Base-by-base conservation (phyloP, 2,329 filamentous ascomycete species). In the Colletotrichum sp. region DNA sequence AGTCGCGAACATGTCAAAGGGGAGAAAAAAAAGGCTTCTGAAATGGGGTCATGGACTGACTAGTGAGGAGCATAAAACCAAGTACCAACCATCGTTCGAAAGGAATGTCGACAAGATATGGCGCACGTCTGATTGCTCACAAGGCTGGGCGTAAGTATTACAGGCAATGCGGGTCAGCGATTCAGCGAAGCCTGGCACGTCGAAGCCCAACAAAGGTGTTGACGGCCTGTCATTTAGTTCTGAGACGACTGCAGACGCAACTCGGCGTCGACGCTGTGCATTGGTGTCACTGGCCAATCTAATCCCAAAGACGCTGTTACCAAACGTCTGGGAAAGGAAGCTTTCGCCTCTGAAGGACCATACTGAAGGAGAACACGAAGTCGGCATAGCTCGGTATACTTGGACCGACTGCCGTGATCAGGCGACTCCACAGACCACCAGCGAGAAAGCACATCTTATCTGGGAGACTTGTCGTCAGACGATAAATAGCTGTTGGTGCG, bases 241-340 rank as follows among this genome's bases (percentile, higher is more conserved):
- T n/a, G 2, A 44, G 39, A 44, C 18, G 8, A n/a, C 16, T n/a
- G 5, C 1, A n/a, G 18, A 49, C 39, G 1, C 39, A 49, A 49
- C 39, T 49, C 39, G 18, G 3, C 3, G 18, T 12, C 18, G 18
- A 49, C 18, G 39, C 18, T 49, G 0, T n/a, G 18, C 39, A n/a
- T 2, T 10, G n/a, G 9, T n/a, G 9, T 49, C 3, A 1, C 0
- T 0, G 18, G 0, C 3, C 39, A n/a, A 21, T 12, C 9, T 49
- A 49, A n/a, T 49, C 9, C 1, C 18, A 49, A 49, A n/a, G 1
- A 49, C 39, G 1, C 0, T n/a, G 0, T n/a, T 7, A 49, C 18
- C 1, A n/a, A 49, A 49, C 9, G 21, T 49, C 39, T 12, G 18
- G 39, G 39, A 49, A 49, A 49, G 18, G 5, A n/a, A n/a, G 0